Evolutionary conservation across 352 stramenopile genomes (phyloP), one percentile per base, ranked within the genome.

Genomic region (Thalassiosira mediterranea): DNA sequence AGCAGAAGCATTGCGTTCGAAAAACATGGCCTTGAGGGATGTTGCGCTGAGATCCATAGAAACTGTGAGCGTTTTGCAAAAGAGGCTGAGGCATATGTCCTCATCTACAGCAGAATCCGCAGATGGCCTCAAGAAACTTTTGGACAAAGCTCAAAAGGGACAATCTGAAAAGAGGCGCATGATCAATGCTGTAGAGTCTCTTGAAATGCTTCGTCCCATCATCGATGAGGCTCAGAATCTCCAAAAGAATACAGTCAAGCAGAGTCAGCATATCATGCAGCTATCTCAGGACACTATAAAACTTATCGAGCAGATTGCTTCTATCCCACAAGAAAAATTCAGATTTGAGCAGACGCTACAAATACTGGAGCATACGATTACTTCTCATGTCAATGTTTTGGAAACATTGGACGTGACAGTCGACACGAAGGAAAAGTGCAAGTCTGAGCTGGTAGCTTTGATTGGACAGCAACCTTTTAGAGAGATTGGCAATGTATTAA

Each of bases 1-100:
- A 26, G 64, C 1, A 53, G 31, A 51, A 17, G 26, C 40, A 21
- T 47, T 70, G 29, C 15, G 17, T 49, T 42, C 44, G 10, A 53
- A 74, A 34, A 74, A 74, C 37, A 53, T 29, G 2, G n/a, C 46
- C 31, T n/a, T 74, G 21, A 31, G 64, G 19, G 31, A 74, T 38
- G 64, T 66, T 29, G 64, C 64, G 31, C 28, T 74, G 64, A 58
- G 65, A 53, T 34, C 64, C 26, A 66, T 74, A 46, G 19, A 67
- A 66, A 58, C 51, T 29, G 54, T 74, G 13, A 56, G 51, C 11
- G 26, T 28, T 15, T 42, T 73, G 17, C 52, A 59, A n/a, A n/a
- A 51, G 57, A 49, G 26, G 25, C 21, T 66, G 25, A 19, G 42
- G 51, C n/a, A 26, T 32, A 53, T 51, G 46, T 21, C 11, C 57